Percentiles rank a stretch among this genome's conserved stretches.
Evolutionary conservation across 2,329 filamentous ascomycete species (phyloP).

Genomic region (Alternaria arborescens): DNA sequence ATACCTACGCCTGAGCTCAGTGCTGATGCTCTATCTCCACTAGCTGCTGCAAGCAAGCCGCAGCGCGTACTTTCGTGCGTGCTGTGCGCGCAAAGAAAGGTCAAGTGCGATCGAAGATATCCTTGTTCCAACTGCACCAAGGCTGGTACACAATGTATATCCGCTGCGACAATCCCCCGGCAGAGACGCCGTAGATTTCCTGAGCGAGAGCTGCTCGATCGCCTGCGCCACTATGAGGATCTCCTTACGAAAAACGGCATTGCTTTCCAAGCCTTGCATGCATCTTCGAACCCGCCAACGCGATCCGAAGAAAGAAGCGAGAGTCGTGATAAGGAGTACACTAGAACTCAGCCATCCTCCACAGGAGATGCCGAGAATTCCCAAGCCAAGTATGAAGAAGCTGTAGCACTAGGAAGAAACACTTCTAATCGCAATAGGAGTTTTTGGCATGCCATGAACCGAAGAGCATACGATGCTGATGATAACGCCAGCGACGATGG

Average conservation of each 20-base stretch:
- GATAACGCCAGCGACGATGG: slow-evolving; percentile 7
- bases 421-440: slow-evolving; percentile 22
- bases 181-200: slow-evolving; percentile 70
- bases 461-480: slow-evolving; percentile 12
- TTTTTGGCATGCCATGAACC: slow-evolving; percentile 38
- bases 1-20: slow-evolving; percentile 15
- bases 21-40: slow-evolving; percentile 4
- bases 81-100: slow-evolving; percentile 68
- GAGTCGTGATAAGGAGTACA: not conserved
- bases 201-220: slow-evolving; percentile 74
- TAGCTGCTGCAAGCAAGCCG: slow-evolving; percentile 31
- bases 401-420: not conserved
- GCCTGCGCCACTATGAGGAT: slow-evolving; percentile 73
- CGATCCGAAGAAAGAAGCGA: slow-evolving; percentile 5
- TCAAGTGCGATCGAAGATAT: slow-evolving; percentile 51
- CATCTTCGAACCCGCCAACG: slow-evolving; percentile 21
- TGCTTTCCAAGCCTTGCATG: slow-evolving; percentile 70
- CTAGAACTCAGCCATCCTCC: not conserved
- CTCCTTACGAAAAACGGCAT: slow-evolving; percentile 72
- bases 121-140: slow-evolving; percentile 48
- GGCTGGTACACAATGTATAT: slow-evolving; percentile 46
- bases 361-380: not conserved
- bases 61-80: slow-evolving; percentile 67
- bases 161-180: slow-evolving; percentile 58
- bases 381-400: slow-evolving; percentile 10